phyloP scores from a whole-genome alignment of 495 filamentous ascomycete genomes.

The Aspergillus asperescens region DNA sequence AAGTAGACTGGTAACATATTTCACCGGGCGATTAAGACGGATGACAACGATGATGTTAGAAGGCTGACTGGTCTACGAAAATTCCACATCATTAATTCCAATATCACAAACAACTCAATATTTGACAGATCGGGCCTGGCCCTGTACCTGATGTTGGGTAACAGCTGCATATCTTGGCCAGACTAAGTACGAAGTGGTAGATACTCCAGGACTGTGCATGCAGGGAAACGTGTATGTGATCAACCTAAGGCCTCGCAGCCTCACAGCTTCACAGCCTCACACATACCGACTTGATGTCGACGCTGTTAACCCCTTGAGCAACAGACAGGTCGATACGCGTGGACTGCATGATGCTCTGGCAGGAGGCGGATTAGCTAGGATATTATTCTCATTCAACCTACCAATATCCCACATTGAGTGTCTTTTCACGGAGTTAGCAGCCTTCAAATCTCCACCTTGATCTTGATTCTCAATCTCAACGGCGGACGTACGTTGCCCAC shows the following conservation, averaged over 20 bases:
- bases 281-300: background rate
- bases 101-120: background rate
- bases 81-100: no score
- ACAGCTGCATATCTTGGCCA: conserved; percentile 5
- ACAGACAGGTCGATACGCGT: no score
- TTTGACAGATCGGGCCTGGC: background rate
- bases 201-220: background rate
- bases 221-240: background rate
- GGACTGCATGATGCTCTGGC: background rate
- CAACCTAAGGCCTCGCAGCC: background rate
- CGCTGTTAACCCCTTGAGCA: background rate
- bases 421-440: no score
- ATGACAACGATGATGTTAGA: no score
- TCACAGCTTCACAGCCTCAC: no score
- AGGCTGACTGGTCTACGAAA: no score
- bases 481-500: background rate
- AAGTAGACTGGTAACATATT: no score
- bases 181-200: background rate
- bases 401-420: no score
- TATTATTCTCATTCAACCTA: no score
- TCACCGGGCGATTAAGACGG: no score
- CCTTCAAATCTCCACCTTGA: background rate
- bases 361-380: background rate
- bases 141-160: background rate
- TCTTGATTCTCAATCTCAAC: background rate